Evolutionary conservation across 2,329 filamentous ascomycete species (phyloP), one percentile per base, ranked within the genome.

Genomic region (Aaosphaeria arxii): DNA sequence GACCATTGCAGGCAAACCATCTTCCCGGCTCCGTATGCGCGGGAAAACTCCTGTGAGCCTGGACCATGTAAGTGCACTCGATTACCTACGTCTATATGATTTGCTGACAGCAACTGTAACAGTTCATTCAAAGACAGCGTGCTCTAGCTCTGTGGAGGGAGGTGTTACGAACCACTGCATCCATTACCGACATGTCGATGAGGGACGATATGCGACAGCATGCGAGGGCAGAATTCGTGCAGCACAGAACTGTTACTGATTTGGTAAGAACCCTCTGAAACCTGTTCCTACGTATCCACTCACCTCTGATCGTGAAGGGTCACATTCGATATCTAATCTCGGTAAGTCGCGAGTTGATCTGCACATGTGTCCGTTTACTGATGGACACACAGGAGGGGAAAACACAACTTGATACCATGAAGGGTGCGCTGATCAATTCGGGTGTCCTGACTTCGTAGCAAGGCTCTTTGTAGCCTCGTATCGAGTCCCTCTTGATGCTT

Each of bases 341-440:
- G 6, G 72, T 74, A 63, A 49, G 66, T 43, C 30, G 5, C 30
- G 11, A 38, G 24, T 11, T 13, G 6, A 7, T 30, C 9, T 5
- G n/a, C 7, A n/a, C 17, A 40, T 35, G 17, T 39, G 11, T 39
- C 29, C 6, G 11, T 40, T 33, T 13, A 39, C 38, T 43, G 30
- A 36, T 29, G 30, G 17, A 1, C 35, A 11, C 29, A 0, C 47
- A 75, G 68, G 73, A 67, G 13, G 76, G 76, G 11, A 78, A 76
- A 61, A 77, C 75, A 9, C 73, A 79, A 52, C 74, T 78, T 33
- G 75, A 78, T 52, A 67, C 69, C 11, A 77, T 79, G 74, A 73
- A 70, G 49, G 59, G 51, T 39, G 58, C 67, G 9, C 54, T 70
- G 1, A 60, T 69, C 36, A 69, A 70, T 43, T 60, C 66, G 11